Percentiles rank a stretch among this genome's conserved stretches.
Conservation (phyloP, 2,329 filamentous ascomycete species). For the Sphaerulina musiva region DNA sequence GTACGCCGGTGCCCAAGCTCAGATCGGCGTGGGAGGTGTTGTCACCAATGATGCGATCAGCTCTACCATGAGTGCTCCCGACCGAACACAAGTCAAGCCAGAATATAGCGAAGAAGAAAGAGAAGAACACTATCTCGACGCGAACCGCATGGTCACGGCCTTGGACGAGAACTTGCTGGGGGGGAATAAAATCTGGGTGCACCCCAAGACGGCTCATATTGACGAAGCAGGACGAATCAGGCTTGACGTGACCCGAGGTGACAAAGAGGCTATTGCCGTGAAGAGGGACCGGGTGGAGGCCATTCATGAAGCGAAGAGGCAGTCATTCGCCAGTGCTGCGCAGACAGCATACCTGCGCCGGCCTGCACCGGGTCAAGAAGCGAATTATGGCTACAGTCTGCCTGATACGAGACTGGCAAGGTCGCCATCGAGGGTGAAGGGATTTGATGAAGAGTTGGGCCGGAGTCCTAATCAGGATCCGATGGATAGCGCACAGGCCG, state of each 20-base stretch:
- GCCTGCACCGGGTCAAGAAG: background rate
- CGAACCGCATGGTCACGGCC: constrained; percentile 35
- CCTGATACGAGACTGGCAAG: constrained; percentile 18
- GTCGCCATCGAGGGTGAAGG: constrained; percentile 11
- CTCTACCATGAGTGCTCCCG: background rate
- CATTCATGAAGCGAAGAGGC: constrained; percentile 21
- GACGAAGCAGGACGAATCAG: constrained; percentile 41
- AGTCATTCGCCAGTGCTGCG: constrained; percentile 6
- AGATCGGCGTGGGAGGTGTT: constrained; percentile 42
- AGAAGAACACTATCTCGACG: constrained; percentile 35
- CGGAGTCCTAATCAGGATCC: constrained; percentile 5
- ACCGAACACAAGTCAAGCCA: background rate
- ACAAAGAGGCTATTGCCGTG: constrained; percentile 31
- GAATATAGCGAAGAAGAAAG: constrained; percentile 20
- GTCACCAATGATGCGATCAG: constrained; percentile 28
- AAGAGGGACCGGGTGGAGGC: constrained; percentile 26
- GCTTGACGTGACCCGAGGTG: constrained; percentile 32
- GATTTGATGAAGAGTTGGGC: constrained; percentile 26
- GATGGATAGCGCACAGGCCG: constrained; percentile 3
- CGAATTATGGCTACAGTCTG: constrained; percentile 27
- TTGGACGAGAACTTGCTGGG: constrained; percentile 43
- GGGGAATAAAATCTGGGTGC: constrained; percentile 49
- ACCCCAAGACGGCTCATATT: constrained; percentile 42
- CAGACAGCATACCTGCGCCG: background rate
- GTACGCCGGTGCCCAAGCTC: constrained; percentile 32